These are phyloP conservation scores for Fusarium lyarnte DNA, from an alignment of 2,329 filamentous ascomycete species.

Conservation along the genomic window DNA sequence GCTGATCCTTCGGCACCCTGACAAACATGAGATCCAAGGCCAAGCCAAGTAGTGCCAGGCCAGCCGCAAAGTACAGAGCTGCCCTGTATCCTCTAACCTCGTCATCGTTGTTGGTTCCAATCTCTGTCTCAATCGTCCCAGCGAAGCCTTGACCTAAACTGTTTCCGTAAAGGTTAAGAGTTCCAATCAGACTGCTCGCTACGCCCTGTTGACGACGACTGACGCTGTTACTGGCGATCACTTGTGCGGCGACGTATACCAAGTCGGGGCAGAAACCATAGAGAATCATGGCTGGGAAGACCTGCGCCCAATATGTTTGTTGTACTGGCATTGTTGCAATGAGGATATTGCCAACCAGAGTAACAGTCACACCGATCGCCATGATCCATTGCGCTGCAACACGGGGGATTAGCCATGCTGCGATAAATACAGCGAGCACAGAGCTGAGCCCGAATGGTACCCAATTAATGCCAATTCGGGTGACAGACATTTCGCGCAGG, in stretches of 20 bases:
- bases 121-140: constrained; percentile 47
- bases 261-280: constrained; percentile 57
- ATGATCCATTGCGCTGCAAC: constrained; percentile 59
- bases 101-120: neutral
- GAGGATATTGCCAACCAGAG: constrained; percentile 9
- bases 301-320: constrained; percentile 53
- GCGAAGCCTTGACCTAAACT: constrained; percentile 47
- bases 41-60: constrained; percentile 3
- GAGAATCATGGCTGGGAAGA: constrained; percentile 52
- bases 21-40: constrained; percentile 7
- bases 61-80: constrained; percentile 17
- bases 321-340: constrained; percentile 56
- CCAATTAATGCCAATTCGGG: neutral
- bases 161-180: constrained; percentile 47
- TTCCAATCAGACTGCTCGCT: constrained; percentile 59
- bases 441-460: constrained; percentile 7
- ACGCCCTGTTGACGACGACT: constrained; percentile 59
- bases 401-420: constrained; percentile 57
- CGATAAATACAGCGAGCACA: constrained; percentile 5
- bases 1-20: constrained; percentile 17
- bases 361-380: constrained; percentile 50
- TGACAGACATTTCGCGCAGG: constrained; percentile 52
- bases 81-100: constrained; percentile 3
- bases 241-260: constrained; percentile 60
- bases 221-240: constrained; percentile 64